phyloP scores from a whole-genome alignment of 148 eudicot genomes.

The Rhododendron simsii region DNA sequence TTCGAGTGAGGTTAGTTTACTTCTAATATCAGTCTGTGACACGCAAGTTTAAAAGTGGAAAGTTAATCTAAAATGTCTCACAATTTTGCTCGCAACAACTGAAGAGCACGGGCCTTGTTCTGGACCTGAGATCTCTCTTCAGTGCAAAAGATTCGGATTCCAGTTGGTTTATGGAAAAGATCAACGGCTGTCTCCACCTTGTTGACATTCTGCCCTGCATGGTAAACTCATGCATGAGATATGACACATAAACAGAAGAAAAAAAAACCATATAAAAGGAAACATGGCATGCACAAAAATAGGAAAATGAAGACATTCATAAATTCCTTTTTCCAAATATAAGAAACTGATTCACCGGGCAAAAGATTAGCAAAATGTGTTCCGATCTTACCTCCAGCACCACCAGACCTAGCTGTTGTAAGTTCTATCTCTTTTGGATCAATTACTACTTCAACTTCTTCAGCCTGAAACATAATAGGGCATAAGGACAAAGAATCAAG shows the following conservation, averaged over 20 bases:
- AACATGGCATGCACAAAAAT: not conserved
- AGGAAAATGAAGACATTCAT: not conserved
- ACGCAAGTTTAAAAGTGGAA: not conserved
- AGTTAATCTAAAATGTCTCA: conserved; percentile 30
- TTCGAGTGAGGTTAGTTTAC: not conserved
- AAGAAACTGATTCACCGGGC: not conserved
- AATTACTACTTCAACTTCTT: conserved; percentile 94
- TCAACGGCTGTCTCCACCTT: conserved; percentile 98
- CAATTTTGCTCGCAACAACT: conserved; percentile 93
- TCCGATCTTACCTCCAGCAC: conserved; percentile 82
- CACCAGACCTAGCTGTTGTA: conserved; percentile 96
- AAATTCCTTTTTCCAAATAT: not conserved
- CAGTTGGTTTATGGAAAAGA: conserved; percentile 96
- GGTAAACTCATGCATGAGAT: conserved; percentile 25
- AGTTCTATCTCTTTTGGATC: conserved; percentile 98
- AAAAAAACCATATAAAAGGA: not conserved
- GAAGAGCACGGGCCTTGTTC: conserved; percentile 88
- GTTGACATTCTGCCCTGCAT: conserved; percentile 97
- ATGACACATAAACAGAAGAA: not conserved
- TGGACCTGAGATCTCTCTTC: conserved; percentile 90
- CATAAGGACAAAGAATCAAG: not conserved
- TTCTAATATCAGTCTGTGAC: not conserved
- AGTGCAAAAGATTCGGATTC: conserved; percentile 96
- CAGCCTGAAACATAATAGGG: conserved; percentile 51
- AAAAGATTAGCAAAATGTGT: not conserved